These are phyloP conservation scores for Eucalyptus caleyi DNA, from an alignment of 345 rosid species.

Conservation along the genomic window DNA sequence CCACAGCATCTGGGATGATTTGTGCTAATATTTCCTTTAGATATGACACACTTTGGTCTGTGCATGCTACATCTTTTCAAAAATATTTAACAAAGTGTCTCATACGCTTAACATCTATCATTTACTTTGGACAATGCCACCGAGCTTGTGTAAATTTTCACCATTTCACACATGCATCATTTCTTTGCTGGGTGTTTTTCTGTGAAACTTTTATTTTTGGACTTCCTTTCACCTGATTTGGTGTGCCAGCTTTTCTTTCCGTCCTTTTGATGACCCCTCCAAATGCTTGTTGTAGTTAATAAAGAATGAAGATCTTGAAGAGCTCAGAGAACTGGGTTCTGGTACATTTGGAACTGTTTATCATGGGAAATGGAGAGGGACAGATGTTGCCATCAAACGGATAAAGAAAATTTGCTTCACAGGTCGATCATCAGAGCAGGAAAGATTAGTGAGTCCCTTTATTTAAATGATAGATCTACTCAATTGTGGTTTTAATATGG, in stretches of 20 bases:
- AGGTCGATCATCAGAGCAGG: neutral
- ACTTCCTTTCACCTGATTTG: neutral
- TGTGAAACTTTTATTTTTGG: neutral
- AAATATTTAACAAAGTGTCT: neutral
- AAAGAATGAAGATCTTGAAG: neutral
- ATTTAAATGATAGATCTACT: neutral
- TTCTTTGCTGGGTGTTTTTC: neutral
- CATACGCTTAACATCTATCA: neutral
- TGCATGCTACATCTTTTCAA: neutral
- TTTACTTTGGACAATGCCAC: neutral
- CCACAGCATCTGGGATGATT: neutral
- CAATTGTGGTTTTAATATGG: neutral
- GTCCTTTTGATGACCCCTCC: neutral
- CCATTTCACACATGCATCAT: neutral
- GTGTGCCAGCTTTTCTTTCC: neutral
- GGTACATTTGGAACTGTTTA: neutral
- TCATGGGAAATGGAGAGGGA: neutral
- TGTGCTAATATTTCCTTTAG: neutral
- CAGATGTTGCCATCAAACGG: neutral
- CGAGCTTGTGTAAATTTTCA: neutral
- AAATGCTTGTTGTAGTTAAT: neutral
- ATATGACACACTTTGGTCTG: neutral
- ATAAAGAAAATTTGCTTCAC: neutral
- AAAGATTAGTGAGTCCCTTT: neutral
- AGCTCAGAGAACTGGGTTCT: neutral